Percentiles rank a stretch among this genome's conserved stretches.
These are phyloP conservation scores for Arthrobotrys iridis DNA, from an alignment of 2,329 filamentous ascomycete genomes.

Conservation along the genomic window DNA sequence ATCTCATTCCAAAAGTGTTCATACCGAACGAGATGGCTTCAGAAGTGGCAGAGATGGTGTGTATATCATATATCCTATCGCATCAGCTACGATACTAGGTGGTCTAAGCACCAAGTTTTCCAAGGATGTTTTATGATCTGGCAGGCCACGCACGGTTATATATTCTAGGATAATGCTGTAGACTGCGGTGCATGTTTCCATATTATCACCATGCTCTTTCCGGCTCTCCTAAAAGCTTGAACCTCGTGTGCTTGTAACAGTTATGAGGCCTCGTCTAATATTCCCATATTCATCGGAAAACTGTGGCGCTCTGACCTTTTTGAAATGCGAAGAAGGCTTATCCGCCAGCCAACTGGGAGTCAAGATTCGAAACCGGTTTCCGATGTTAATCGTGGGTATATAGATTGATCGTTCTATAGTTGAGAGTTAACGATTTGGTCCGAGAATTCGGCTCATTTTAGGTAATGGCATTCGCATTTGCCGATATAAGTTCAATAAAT, in stretches of 20 bases:
- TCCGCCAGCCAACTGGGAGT: not conserved
- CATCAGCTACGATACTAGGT: too few relatives aligned
- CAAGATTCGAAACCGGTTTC: too few relatives aligned
- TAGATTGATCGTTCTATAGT: too few relatives aligned
- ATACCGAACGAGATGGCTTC: not conserved
- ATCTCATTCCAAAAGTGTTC: not conserved
- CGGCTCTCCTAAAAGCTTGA: not conserved
- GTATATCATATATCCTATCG: not conserved
- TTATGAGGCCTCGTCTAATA: constrained; percentile 3
- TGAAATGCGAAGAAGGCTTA: not conserved
- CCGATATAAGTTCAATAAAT: too few relatives aligned
- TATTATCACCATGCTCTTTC: not conserved
- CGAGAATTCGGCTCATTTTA: too few relatives aligned
- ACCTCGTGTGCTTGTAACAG: not conserved
- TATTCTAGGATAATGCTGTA: too few relatives aligned
- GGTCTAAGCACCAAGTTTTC: not conserved
- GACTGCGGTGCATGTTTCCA: not conserved
- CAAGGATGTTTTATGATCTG: constrained; percentile 8
- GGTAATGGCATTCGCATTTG: too few relatives aligned
- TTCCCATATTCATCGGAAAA: not conserved
- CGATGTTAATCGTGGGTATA: too few relatives aligned
- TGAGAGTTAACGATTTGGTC: too few relatives aligned
- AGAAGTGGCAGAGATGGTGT: not conserved
- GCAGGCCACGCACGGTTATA: not conserved
- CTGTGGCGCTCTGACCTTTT: not conserved